phyloP scores from a whole-genome alignment of 1,284 basidiomycete species.

The Thecaphora thlaspeos region DNA sequence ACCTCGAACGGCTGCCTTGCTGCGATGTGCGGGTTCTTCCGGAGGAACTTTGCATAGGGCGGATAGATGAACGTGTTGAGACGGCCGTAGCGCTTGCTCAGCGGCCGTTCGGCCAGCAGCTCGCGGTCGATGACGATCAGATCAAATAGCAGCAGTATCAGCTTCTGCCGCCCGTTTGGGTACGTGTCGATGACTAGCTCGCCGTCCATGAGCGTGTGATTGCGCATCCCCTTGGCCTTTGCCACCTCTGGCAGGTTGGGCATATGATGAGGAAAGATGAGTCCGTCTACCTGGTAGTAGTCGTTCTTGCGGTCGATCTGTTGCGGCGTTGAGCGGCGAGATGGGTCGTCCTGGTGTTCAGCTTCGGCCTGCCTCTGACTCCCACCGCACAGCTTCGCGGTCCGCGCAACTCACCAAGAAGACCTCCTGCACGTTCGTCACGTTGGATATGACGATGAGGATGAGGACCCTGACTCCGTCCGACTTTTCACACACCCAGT shows the following conservation, averaged over 20 bases:
- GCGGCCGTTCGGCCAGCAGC: constrained; percentile 77
- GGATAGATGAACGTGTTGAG: constrained; percentile 78
- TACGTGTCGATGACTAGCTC: constrained; percentile 92
- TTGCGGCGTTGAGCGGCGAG: not conserved
- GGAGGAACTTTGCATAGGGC: constrained; percentile 73
- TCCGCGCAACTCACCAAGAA: constrained; percentile 61
- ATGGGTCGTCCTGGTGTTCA: no score
- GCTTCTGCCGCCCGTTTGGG: constrained; percentile 59
- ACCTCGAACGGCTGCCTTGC: constrained; percentile 79
- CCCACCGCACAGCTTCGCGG: no score
- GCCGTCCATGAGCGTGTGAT: constrained; percentile 84
- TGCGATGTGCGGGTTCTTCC: constrained; percentile 68
- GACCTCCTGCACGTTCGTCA: constrained; percentile 67
- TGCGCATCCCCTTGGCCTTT: constrained; percentile 57
- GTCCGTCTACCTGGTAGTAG: constrained; percentile 68
- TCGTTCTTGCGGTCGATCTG: constrained; percentile 86
- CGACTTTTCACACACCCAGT: constrained; percentile 99
- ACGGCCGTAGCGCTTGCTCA: constrained; percentile 85
- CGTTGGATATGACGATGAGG: constrained; percentile 67
- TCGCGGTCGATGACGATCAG: constrained; percentile 82
- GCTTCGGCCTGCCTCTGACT: no score
- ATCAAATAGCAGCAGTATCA: constrained; percentile 87
- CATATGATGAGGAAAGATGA: constrained; percentile 71
- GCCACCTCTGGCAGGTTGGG: constrained; percentile 15
- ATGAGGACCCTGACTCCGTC: constrained; percentile 91